A percentile compares a stretch with the other conserved stretches of the same genome.
Evolutionary conservation across 768 basidiomycete species (phyloP).

Genomic region (Pisolithus tinctorius): DNA sequence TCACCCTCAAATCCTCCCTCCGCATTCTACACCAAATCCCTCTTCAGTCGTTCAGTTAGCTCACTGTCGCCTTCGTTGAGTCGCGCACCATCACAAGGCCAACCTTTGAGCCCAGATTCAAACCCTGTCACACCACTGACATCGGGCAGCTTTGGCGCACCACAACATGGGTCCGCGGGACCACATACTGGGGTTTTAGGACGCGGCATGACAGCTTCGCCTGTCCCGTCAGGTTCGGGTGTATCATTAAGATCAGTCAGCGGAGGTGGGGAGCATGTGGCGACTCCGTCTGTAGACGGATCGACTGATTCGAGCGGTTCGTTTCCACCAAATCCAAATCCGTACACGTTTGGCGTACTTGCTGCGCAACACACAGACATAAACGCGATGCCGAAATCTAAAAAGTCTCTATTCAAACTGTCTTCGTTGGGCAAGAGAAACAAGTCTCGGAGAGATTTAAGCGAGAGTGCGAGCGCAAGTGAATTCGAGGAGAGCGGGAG

Average conservation of each 20-base stretch:
- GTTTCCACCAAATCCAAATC: slow-evolving; percentile 7
- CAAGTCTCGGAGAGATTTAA: slow-evolving; percentile 24
- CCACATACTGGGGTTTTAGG: background rate
- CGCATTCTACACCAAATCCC: slow-evolving; percentile 22
- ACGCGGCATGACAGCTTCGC: slow-evolving; percentile 7
- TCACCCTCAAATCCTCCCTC: slow-evolving; percentile 7
- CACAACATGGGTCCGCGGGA: background rate
- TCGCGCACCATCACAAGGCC: background rate
- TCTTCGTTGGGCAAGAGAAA: slow-evolving; percentile 29
- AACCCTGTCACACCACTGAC: slow-evolving; percentile 19
- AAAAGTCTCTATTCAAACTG: slow-evolving; percentile 32
- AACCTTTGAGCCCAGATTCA: slow-evolving; percentile 7
- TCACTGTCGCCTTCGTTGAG: slow-evolving; percentile 39
- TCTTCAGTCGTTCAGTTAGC: slow-evolving; percentile 38
- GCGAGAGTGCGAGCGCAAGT: slow-evolving; percentile 7
- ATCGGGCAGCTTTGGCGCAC: slow-evolving; percentile 3
- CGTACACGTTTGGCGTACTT: slow-evolving; percentile 5
- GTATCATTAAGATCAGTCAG: slow-evolving; percentile 13
- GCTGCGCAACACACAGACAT: background rate
- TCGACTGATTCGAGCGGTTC: slow-evolving; percentile 23
- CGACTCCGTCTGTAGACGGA: slow-evolving; percentile 16
- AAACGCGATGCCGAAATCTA: slow-evolving; percentile 12
- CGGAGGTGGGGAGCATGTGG: slow-evolving; percentile 6
- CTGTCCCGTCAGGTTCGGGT: slow-evolving; percentile 14
- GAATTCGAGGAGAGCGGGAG: slow-evolving; percentile 5